A percentile compares a stretch with the other conserved stretches of the same genome.
Evolutionary conservation across 2,329 filamentous ascomycete species (phyloP).

Genomic region (Orbilia blumenaviensis): DNA sequence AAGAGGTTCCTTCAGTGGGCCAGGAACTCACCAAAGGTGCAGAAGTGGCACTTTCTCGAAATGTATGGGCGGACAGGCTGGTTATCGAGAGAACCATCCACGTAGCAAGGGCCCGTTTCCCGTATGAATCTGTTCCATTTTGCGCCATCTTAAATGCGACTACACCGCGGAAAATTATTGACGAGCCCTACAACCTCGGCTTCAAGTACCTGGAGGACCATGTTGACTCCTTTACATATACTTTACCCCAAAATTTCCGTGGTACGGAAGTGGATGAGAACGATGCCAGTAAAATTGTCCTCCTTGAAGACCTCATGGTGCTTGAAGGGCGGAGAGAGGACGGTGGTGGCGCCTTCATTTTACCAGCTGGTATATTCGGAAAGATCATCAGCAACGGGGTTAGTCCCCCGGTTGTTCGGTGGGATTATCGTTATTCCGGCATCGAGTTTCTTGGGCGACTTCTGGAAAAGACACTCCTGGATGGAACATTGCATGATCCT

Average conservation of each 20-base stretch:
- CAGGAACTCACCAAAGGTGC: slow-evolving; percentile 19
- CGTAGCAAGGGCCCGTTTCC: slow-evolving; percentile 79
- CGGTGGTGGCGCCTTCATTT: slow-evolving; percentile 54
- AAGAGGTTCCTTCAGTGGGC: slow-evolving; percentile 1
- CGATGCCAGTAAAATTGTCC: slow-evolving; percentile 78
- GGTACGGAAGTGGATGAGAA: slow-evolving; percentile 86
- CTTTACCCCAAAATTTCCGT: slow-evolving; percentile 75
- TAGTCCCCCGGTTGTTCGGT: slow-evolving; percentile 56
- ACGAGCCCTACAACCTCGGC: slow-evolving; percentile 61
- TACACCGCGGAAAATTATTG: slow-evolving; percentile 63
- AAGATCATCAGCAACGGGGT: slow-evolving; percentile 56
- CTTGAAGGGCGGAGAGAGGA: slow-evolving; percentile 66
- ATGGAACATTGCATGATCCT: slow-evolving; percentile 40
- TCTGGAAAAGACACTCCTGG: slow-evolving; percentile 56
- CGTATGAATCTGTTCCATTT: slow-evolving; percentile 84
- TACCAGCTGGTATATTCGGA: slow-evolving; percentile 56
- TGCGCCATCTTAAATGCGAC: slow-evolving; percentile 73
- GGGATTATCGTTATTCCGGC: slow-evolving; percentile 56
- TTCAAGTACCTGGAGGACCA: slow-evolving; percentile 71
- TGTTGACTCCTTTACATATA: slow-evolving; percentile 79
- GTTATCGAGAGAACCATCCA: slow-evolving; percentile 71
- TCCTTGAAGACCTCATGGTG: slow-evolving; percentile 72
- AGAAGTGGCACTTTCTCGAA: slow-evolving; percentile 60
- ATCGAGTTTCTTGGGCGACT: slow-evolving; percentile 57
- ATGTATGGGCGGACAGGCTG: slow-evolving; percentile 66